A percentile compares a stretch with the other conserved stretches of the same genome.
Evolutionary conservation across 108 stramenopile species (phyloP).

Genomic region (Pseudonitzschia multistriata): DNA sequence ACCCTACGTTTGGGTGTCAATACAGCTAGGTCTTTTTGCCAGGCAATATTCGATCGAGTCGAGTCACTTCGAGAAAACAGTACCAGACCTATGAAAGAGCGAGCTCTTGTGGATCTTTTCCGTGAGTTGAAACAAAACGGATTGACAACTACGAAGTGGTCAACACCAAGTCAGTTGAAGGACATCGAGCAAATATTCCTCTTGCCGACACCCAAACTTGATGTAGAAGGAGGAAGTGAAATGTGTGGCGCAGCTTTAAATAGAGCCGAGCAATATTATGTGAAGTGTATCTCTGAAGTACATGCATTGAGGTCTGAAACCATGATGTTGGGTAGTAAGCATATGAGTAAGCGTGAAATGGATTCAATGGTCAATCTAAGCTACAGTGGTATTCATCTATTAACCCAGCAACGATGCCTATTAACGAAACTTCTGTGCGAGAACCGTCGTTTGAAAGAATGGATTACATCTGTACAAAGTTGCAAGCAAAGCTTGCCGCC

Average conservation of each 20-base stretch:
- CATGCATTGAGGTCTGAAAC: slow-evolving; percentile 64
- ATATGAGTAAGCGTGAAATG: slow-evolving; percentile 76
- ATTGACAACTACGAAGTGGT: slow-evolving; percentile 70
- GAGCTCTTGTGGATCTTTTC: slow-evolving; percentile 89
- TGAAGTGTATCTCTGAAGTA: slow-evolving; percentile 59
- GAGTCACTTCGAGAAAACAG: slow-evolving; percentile 66
- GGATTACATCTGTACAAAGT: not conserved
- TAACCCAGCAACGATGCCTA: slow-evolving; percentile 37
- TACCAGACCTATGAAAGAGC: slow-evolving; percentile 87
- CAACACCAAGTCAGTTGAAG: slow-evolving; percentile 57
- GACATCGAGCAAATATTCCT: slow-evolving; percentile 61
- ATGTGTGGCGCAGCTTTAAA: slow-evolving; percentile 24
- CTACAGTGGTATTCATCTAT: slow-evolving; percentile 46
- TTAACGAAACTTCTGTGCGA: slow-evolving; percentile 17
- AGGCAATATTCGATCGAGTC: slow-evolving; percentile 86
- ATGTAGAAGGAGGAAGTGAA: not conserved
- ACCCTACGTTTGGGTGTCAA: slow-evolving; percentile 45
- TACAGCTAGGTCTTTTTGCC: slow-evolving; percentile 49
- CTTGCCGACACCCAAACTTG: slow-evolving; percentile 52
- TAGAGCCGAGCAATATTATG: slow-evolving; percentile 68
- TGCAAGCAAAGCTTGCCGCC: slow-evolving; percentile 33
- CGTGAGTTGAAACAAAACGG: slow-evolving; percentile 78
- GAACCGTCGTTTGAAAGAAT: slow-evolving; percentile 8
- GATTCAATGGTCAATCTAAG: slow-evolving; percentile 65
- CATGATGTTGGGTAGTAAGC: slow-evolving; percentile 63